These are phyloP conservation scores for Tuber indicum DNA, from an alignment of 495 filamentous ascomycete species.

Conservation along the genomic window DNA sequence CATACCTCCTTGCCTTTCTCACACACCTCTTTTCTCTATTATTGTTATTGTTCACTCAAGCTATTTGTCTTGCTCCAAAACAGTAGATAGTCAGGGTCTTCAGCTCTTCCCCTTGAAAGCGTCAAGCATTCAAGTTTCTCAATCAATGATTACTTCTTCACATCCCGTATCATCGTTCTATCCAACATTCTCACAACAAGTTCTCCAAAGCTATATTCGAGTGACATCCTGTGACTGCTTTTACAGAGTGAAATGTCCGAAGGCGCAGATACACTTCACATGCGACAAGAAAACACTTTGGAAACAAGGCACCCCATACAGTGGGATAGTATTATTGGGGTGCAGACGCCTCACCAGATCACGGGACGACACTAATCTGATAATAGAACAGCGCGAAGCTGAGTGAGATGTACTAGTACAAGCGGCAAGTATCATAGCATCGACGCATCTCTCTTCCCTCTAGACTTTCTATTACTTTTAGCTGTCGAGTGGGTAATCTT, in stretches of 20 bases:
- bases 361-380: background rate
- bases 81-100: too few species aligned
- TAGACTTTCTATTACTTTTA: background rate
- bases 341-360: background rate
- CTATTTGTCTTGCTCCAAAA: too few species aligned
- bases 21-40: too few species aligned
- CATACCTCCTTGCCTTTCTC: too few species aligned
- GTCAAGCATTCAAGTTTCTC: too few species aligned
- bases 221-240: background rate
- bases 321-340: background rate
- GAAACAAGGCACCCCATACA: background rate
- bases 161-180: too few species aligned
- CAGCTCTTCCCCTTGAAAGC: too few species aligned
- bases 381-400: background rate
- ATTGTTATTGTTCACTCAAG: too few species aligned
- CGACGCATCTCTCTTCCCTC: background rate
- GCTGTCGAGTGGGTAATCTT: background rate
- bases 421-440: background rate
- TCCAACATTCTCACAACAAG: too few species aligned
- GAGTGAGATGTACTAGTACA: background rate
- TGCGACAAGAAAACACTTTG: background rate
- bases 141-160: too few species aligned
- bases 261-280: background rate
- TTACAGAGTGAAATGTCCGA: background rate
- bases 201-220: background rate